A percentile compares a stretch with the other conserved stretches of the same genome.
Evolutionary conservation across 2,329 filamentous ascomycete species (phyloP).

Genomic region (Aurifilum marmelostoma): DNA sequence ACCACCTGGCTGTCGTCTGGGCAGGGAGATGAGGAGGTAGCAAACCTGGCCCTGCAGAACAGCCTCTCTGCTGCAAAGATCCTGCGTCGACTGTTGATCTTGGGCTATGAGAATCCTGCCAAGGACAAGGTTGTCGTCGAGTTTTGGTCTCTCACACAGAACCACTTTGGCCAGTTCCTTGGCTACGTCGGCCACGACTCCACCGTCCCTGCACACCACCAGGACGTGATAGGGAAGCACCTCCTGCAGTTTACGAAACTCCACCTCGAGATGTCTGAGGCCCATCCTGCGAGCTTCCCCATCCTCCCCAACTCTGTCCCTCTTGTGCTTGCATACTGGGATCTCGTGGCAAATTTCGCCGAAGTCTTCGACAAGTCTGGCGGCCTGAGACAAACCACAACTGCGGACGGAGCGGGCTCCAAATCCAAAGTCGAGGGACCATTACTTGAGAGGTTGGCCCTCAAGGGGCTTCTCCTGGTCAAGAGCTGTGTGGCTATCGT

Average conservation of each 20-base stretch:
- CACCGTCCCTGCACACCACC: conserved; percentile 55
- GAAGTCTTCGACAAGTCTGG: conserved; percentile 69
- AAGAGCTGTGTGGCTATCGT: conserved; percentile 84
- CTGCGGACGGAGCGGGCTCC: conserved; percentile 40
- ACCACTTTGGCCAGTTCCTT: conserved; percentile 78
- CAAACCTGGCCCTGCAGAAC: conserved; percentile 70
- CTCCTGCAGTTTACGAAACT: conserved; percentile 89
- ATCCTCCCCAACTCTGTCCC: conserved; percentile 78
- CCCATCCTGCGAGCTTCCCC: conserved; percentile 81
- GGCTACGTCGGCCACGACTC: conserved; percentile 61
- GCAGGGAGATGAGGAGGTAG: conserved; percentile 60
- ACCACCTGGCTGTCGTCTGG: conserved; percentile 60
- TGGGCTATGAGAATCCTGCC: conserved; percentile 84
- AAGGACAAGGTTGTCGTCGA: conserved; percentile 74
- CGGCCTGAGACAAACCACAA: conserved; percentile 52
- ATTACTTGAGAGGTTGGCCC: conserved; percentile 75
- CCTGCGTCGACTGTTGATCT: conserved; percentile 75
- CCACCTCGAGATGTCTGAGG: conserved; percentile 81
- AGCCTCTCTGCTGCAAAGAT: conserved; percentile 80
- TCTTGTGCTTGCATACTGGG: conserved; percentile 84
- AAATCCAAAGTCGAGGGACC: conserved; percentile 61
- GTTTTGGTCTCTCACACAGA: conserved; percentile 79
- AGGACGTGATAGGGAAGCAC: conserved; percentile 77
- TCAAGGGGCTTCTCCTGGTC: conserved; percentile 82
- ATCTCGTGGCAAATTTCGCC: conserved; percentile 75